Conservation (phyloP, 345 rosid genomes). For the Aurinia saxatilis region DNA sequence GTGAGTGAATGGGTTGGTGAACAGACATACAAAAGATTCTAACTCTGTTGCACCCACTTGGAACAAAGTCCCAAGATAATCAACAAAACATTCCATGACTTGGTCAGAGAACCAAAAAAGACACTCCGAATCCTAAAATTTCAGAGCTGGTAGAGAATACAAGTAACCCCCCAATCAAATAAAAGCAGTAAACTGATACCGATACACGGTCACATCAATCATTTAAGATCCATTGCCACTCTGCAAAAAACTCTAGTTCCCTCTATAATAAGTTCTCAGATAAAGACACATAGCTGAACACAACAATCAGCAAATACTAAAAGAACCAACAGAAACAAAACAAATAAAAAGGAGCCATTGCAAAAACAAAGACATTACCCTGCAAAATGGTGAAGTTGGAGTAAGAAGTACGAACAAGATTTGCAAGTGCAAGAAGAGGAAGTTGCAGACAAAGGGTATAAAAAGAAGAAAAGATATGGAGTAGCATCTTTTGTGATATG, state of each 20-base stretch:
- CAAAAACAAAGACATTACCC: conserved; percentile 13
- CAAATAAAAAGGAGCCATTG: background rate
- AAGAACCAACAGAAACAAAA: background rate
- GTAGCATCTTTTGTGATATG: conserved; percentile 9
- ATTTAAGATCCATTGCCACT: conserved; percentile 6
- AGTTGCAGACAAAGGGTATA: conserved; percentile 23
- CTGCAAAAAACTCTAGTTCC: conserved; percentile 2
- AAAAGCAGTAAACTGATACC: conserved; percentile 6
- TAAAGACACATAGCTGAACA: conserved; percentile 10
- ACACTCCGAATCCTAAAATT: background rate
- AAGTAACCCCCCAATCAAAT: background rate
- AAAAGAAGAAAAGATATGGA: conserved; percentile 19
- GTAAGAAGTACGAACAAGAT: background rate
- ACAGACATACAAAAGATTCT: conserved; percentile 40
- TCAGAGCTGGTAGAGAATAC: conserved; percentile 6
- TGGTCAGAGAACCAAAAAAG: conserved; percentile 2
- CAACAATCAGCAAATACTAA: background rate
- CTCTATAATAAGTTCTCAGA: background rate
- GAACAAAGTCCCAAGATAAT: conserved; percentile 10
- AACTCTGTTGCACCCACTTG: conserved; percentile 29
- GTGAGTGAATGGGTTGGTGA: conserved; percentile 39
- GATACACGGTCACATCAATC: conserved; percentile 12
- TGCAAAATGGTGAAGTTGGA: conserved; percentile 1
- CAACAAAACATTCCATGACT: conserved; percentile 9
- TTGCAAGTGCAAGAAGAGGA: background rate